phyloP scores from a whole-genome alignment of 2,329 filamentous ascomycete genomes.

The Fusarium oligoseptatum region DNA sequence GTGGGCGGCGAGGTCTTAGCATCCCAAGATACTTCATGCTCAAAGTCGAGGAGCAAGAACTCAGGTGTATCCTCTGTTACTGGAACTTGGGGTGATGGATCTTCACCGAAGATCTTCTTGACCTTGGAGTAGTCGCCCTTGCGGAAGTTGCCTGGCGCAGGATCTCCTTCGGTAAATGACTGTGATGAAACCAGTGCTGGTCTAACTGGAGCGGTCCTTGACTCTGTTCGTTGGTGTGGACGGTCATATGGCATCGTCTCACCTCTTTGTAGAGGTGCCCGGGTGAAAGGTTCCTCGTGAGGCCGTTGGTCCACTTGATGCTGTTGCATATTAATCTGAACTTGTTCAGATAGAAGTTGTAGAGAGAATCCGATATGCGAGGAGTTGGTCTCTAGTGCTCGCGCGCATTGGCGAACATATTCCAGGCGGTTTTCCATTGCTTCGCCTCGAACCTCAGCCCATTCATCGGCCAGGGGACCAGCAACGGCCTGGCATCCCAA shows the following conservation, averaged over 20 bases:
- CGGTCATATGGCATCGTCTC: slow-evolving; percentile 70
- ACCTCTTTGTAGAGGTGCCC: slow-evolving; percentile 67
- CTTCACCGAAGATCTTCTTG: slow-evolving; percentile 75
- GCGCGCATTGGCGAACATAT: slow-evolving; percentile 81
- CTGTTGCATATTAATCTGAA: slow-evolving; percentile 69
- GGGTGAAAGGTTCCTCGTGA: slow-evolving; percentile 62
- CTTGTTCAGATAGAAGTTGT: slow-evolving; percentile 86
- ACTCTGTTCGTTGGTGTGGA: slow-evolving; percentile 69
- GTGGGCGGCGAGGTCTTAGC: slow-evolving; percentile 80
- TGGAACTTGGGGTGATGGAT: slow-evolving; percentile 65
- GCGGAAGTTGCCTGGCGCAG: slow-evolving; percentile 63
- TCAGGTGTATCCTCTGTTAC: slow-evolving; percentile 83
- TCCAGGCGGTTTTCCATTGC: slow-evolving; percentile 88
- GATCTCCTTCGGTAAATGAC: slow-evolving; percentile 75
- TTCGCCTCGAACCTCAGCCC: slow-evolving; percentile 92
- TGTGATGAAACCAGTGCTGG: slow-evolving; percentile 67
- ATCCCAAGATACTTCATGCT: slow-evolving; percentile 91
- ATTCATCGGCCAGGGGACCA: slow-evolving; percentile 92
- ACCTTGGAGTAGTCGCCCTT: slow-evolving; percentile 75
- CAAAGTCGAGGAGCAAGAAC: slow-evolving; percentile 87
- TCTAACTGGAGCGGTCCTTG: slow-evolving; percentile 59
- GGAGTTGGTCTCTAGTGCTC: slow-evolving; percentile 87
- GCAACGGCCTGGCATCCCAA: slow-evolving; percentile 92
- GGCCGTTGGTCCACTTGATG: slow-evolving; percentile 54
- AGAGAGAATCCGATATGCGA: slow-evolving; percentile 90